phyloP scores from a whole-genome alignment of 129 eudicot species.

The Glebionis coronaria region DNA sequence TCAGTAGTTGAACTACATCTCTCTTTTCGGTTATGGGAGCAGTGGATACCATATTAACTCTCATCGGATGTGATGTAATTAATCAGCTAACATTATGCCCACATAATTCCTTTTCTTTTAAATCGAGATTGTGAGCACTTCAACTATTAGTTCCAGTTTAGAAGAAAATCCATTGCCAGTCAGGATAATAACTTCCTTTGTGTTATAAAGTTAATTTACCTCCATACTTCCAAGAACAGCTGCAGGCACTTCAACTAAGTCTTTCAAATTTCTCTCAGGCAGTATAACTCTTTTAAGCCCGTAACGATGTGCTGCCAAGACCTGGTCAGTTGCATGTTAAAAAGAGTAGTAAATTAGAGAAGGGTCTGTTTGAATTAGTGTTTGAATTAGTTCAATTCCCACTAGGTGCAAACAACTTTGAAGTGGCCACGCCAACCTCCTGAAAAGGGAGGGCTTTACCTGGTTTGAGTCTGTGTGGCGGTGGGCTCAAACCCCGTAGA shows the following conservation, averaged over 20 bases:
- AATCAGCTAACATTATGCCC: too few relatives aligned
- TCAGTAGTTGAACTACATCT: too few relatives aligned
- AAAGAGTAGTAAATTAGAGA: not conserved
- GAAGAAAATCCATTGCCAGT: not conserved
- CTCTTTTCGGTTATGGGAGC: not conserved
- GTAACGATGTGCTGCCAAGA: constrained; percentile 94
- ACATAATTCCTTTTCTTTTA: too few relatives aligned
- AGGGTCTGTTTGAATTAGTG: not conserved
- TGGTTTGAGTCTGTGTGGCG: too few relatives aligned
- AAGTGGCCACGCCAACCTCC: too few relatives aligned
- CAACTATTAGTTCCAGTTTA: not conserved
- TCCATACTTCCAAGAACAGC: constrained; percentile 75
- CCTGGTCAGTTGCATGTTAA: constrained; percentile 39
- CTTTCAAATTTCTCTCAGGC: constrained; percentile 87
- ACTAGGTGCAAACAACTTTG: too few relatives aligned
- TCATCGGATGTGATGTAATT: too few relatives aligned
- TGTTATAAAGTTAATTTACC: constrained; percentile 40
- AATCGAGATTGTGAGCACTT: too few relatives aligned
- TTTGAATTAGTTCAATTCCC: too few relatives aligned
- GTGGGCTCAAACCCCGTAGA: too few relatives aligned
- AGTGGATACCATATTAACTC: not conserved
- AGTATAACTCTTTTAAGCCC: constrained; percentile 93
- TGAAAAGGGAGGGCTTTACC: too few relatives aligned
- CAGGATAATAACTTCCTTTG: not conserved
- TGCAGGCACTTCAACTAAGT: constrained; percentile 90